Base-by-base conservation (phyloP, 805 yeast genomes). In the Metschnikowia colocasiae region DNA sequence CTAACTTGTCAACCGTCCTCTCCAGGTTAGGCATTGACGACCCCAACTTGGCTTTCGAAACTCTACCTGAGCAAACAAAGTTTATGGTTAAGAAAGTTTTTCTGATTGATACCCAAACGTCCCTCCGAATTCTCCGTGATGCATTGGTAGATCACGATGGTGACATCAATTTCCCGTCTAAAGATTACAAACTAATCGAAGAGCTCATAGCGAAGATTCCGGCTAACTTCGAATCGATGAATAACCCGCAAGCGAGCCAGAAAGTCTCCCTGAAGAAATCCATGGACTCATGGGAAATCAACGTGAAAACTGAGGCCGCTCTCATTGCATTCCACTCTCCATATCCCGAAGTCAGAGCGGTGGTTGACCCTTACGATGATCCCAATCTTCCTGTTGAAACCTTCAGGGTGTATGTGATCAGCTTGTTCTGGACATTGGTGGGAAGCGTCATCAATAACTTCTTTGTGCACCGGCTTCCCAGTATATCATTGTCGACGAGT, bases 291-390 rank as follows among this genome's bases (percentile, higher is more conserved):
- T 67, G 72, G 71, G 49, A 52, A 8, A 56, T 71, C 15, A 70
- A 69, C 36, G 60, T 64, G 31, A 65, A 63, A 48, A 58, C 71
- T 27, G 74, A 75, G 48, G 80, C 80, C 4, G 72, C 69, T 26
- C 57, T 77, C 36, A 65, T 64, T 16, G 67, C 64, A 15, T 68
- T 49, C 53, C 74, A 71, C 58, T 76, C 83, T 5, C 85, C 85
- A 4, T 81, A 81, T 52, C 83, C 86, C 1, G 87, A 83, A 56
- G 83, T 83, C 12, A 64, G 87, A 32, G 81, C 87, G 8, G 76
- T 83, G 16, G 81, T 81, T n/a, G 82, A 80, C 15, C 76, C 82
- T 10, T 66, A 55, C 43, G 86, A 82, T 53, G 83, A 82, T 49
- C 75, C 75, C 1, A 40, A 53, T 2, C 51, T 74, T 31, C 78